Percentiles rank a stretch among this genome's conserved stretches.
Evolutionary conservation across 768 basidiomycete genomes (phyloP).

Genomic region (Lactifluus hygrophoroides): DNA sequence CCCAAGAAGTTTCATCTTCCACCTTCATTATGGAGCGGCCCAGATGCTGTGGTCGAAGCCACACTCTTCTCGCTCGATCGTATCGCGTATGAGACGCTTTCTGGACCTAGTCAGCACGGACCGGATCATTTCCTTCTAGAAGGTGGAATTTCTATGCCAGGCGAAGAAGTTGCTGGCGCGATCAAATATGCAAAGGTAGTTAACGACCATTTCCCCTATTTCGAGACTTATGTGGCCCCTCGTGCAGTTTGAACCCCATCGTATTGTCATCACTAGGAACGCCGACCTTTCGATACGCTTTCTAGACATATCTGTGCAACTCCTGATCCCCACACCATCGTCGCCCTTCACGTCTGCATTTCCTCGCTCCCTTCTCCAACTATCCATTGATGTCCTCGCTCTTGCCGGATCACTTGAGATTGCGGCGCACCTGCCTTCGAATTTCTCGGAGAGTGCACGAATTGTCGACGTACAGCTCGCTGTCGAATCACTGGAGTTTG

Average conservation of each 20-base stretch:
- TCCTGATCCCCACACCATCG: constrained; percentile 41
- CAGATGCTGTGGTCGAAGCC: constrained; percentile 35
- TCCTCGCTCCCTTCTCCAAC: constrained; percentile 51
- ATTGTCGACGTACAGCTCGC: constrained; percentile 44
- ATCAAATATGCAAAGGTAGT: constrained; percentile 49
- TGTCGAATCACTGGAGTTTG: constrained; percentile 48
- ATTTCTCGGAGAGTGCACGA: constrained; percentile 24
- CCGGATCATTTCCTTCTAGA: constrained; percentile 27
- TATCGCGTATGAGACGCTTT: constrained; percentile 39
- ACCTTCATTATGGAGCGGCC: constrained; percentile 30
- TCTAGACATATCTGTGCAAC: constrained; percentile 64
- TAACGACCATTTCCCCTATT: not conserved
- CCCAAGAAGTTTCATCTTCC: constrained; percentile 33
- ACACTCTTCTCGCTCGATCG: constrained; percentile 40
- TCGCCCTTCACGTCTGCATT: constrained; percentile 51
- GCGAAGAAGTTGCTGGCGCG: constrained; percentile 42
- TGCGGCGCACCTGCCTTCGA: constrained; percentile 22
- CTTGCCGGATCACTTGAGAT: constrained; percentile 22
- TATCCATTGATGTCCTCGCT: constrained; percentile 44
- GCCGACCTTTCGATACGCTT: constrained; percentile 59
- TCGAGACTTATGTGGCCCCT: not conserved
- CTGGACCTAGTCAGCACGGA: constrained; percentile 14
- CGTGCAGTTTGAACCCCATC: constrained; percentile 48
- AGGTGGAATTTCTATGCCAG: constrained; percentile 48
- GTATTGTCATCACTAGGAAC: constrained; percentile 57